Base-by-base conservation (phyloP, 805 yeast species). In the Pichia cephalocereana region DNA sequence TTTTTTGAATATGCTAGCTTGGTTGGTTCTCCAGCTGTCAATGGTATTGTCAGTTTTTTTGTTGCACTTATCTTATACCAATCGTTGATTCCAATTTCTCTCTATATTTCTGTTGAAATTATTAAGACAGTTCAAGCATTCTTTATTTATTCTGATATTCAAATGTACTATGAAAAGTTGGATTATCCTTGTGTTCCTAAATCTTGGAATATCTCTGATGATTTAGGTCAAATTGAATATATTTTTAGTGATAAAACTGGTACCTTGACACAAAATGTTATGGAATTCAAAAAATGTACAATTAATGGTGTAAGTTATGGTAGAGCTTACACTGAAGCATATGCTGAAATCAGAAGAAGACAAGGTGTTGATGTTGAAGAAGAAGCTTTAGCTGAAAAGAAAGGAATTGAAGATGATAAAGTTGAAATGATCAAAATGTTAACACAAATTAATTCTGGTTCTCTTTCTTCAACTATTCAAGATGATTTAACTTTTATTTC, bases 221-320 rank as follows among this genome's bases (percentile, higher is more conserved):
- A 86, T 65, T 69, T 86, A 57, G 95, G 95, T 32, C 95, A 86
- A 63, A 82, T 86, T 54, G 95, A 86, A 61, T 86, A 86, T 60
- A 79, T 86, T 44, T 86, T 86, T 63, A 81, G 88, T 66, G 95
- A 85, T 66, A 85, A 85, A 61, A 85, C 95, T 0, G 95, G 95
- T 52, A 85, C 95, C 1, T 66, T 85, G 57, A 85, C 95, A 1
- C 93, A 85, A 61, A 85, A 85, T 60, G 78, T 85, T 28, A 86
- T 86, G 95, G 93, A 86, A 60, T 85, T 83, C 64, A 86, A 84
- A 56, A 86, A 85, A 61, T 80, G 88, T 63, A 79, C 93, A 4
- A 80, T 86, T 46, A 79, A 78, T 58, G 93, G 93, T 43, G 68
- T 72, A 19, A 70, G 81, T 15, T 86, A 86, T 58, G 95, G 95